phyloP scores from a whole-genome alignment of 75 land plant species.

The Pinus tabuliformis region DNA sequence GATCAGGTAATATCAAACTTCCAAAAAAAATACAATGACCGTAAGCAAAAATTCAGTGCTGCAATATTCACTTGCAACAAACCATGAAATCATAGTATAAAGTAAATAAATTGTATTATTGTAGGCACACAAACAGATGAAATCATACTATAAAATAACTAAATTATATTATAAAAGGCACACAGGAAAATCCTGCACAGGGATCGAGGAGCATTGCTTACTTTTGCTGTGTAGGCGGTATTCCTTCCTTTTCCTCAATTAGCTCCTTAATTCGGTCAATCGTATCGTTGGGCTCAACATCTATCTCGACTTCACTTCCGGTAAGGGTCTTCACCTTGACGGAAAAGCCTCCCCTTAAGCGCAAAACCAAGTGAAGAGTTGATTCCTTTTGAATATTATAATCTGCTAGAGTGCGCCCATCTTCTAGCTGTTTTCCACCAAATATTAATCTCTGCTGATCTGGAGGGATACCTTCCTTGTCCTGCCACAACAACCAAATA shows the following conservation, averaged over 20 bases:
- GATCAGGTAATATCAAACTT: too few relatives aligned
- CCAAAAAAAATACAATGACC: too few relatives aligned
- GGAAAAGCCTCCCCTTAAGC: slow-evolving; percentile 90
- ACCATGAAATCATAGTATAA: too few relatives aligned
- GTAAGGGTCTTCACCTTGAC: slow-evolving; percentile 95
- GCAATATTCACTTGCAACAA: too few relatives aligned
- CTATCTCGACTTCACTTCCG: slow-evolving; percentile 92
- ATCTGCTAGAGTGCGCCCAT: slow-evolving; percentile 85
- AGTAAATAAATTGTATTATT: too few relatives aligned
- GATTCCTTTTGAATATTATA: slow-evolving; percentile 95
- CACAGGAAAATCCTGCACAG: not conserved
- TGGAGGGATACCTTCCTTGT: slow-evolving; percentile 85
- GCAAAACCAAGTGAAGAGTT: slow-evolving; percentile 73
- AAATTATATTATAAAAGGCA: not conserved
- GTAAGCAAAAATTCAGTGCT: too few relatives aligned
- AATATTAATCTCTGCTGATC: slow-evolving; percentile 79
- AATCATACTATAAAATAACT: too few relatives aligned
- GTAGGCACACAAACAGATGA: too few relatives aligned
- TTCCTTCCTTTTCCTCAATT: slow-evolving; percentile 55
- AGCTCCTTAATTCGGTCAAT: slow-evolving; percentile 70
- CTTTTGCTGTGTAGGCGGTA: slow-evolving; percentile 93
- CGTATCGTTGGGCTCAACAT: slow-evolving; percentile 91
- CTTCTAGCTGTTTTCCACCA: slow-evolving; percentile 93
- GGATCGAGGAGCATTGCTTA: not conserved
- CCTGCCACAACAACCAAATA: slow-evolving; percentile 28